Evolutionary conservation across 1,139 yeast species (phyloP).

Genomic region (Diutina mesorugosa): DNA sequence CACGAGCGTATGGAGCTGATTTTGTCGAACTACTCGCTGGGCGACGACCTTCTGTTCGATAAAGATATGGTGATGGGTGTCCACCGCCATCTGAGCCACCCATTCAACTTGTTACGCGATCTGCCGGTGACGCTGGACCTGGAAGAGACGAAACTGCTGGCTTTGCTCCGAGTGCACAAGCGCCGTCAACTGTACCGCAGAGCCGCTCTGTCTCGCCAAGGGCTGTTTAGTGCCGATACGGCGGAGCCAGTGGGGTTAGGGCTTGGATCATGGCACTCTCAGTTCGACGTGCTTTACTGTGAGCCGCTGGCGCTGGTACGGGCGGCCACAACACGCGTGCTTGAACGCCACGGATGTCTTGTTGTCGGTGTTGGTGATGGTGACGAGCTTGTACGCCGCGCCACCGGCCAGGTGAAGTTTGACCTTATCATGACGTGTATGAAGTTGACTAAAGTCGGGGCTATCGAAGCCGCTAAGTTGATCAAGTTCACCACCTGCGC

Average conservation of each 20-base stretch:
- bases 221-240: background rate
- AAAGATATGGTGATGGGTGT: background rate
- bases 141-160: conserved; percentile 2
- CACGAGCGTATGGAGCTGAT: conserved; percentile 2
- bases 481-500: conserved; percentile 66
- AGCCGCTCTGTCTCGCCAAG: background rate
- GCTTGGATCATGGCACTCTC: background rate
- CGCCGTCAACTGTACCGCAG: conserved; percentile 19
- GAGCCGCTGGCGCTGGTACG: conserved; percentile 81
- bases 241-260: background rate
- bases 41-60: background rate
- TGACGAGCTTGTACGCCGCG: conserved; percentile 70
- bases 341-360: conserved; percentile 66
- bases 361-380: conserved; percentile 73
- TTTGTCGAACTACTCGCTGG: background rate
- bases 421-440: conserved; percentile 75
- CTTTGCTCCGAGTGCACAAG: conserved; percentile 37
- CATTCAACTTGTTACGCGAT: background rate
- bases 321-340: conserved; percentile 49
- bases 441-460: conserved; percentile 51
- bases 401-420: conserved; percentile 74
- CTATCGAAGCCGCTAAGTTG: conserved; percentile 67
- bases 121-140: conserved; percentile 2
- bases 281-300: conserved; percentile 56
- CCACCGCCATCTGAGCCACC: background rate